These are phyloP conservation scores for Trypanosoma rangeli DNA, from an alignment of 208 protist genomes.

Conservation along the genomic window DNA sequence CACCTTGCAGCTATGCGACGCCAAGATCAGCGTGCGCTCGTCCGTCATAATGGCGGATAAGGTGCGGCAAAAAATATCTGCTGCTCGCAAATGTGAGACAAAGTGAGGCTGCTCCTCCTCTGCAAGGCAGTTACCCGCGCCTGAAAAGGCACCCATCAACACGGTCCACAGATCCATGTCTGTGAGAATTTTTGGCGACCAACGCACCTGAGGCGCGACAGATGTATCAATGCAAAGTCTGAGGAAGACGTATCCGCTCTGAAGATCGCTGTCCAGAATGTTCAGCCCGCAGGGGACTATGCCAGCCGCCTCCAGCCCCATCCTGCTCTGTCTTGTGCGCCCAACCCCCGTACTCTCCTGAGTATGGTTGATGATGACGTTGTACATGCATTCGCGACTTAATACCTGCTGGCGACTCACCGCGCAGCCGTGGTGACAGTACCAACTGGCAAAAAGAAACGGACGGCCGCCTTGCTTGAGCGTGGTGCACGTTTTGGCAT, in stretches of 20 bases:
- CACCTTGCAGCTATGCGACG: slow-evolving; percentile 52
- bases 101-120: slow-evolving; percentile 38
- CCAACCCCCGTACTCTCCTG: not conserved
- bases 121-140: slow-evolving; percentile 48
- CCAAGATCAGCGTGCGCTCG: slow-evolving; percentile 63
- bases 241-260: slow-evolving; percentile 67
- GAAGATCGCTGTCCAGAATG: slow-evolving; percentile 76
- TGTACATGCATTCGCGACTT: slow-evolving; percentile 1
- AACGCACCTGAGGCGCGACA: slow-evolving; percentile 26
- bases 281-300: slow-evolving; percentile 58
- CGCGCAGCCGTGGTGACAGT: slow-evolving; percentile 38
- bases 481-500: not conserved
- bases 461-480: not conserved
- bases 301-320: slow-evolving; percentile 9
- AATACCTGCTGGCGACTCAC: not conserved
- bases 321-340: not conserved
- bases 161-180: slow-evolving; percentile 40
- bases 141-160: slow-evolving; percentile 63
- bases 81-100: slow-evolving; percentile 51
- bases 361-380: slow-evolving; percentile 1
- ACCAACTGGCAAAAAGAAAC: slow-evolving; percentile 38
- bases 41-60: slow-evolving; percentile 59
- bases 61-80: slow-evolving; percentile 61
- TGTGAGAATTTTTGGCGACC: slow-evolving; percentile 30
- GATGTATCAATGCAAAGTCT: slow-evolving; percentile 45